These are phyloP conservation scores for Phialocephala subalpina DNA, from an alignment of 2,329 filamentous ascomycete genomes.

Conservation along the genomic window DNA sequence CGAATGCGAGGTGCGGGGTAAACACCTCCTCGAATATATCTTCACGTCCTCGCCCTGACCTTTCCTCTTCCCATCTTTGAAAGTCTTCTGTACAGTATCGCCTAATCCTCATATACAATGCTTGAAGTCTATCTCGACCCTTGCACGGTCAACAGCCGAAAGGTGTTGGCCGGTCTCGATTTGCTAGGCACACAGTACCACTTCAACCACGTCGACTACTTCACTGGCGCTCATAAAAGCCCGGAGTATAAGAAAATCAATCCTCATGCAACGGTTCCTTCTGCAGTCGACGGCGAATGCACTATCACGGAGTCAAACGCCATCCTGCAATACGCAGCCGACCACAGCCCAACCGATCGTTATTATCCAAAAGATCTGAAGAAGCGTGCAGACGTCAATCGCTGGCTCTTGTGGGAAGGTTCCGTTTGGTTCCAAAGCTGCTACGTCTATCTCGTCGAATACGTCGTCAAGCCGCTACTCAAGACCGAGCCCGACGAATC, in stretches of 20 bases:
- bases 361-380: slow-evolving; percentile 30
- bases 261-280: slow-evolving; percentile 4
- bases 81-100: too few relatives aligned
- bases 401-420: slow-evolving; percentile 31
- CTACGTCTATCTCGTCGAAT: slow-evolving; percentile 30
- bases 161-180: slow-evolving; percentile 29
- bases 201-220: slow-evolving; percentile 28
- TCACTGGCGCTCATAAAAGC: slow-evolving; percentile 29
- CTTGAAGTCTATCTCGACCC: slow-evolving; percentile 31
- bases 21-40: too few relatives aligned
- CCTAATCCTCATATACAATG: slow-evolving; percentile 11
- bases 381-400: slow-evolving; percentile 26
- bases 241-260: slow-evolving; percentile 27
- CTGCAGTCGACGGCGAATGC: slow-evolving; percentile 21
- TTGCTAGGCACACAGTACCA: slow-evolving; percentile 25
- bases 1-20: too few relatives aligned
- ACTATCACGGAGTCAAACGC: slow-evolving; percentile 30
- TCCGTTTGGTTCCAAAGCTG: slow-evolving; percentile 30
- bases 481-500: slow-evolving; percentile 24
- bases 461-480: slow-evolving; percentile 28
- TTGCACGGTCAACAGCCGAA: slow-evolving; percentile 29
- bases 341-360: slow-evolving; percentile 10
- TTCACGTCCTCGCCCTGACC: too few relatives aligned
- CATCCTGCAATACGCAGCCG: slow-evolving; percentile 32
- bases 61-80: too few relatives aligned